These are phyloP conservation scores for Salix dunnii DNA, from an alignment of 345 rosid species.

Conservation along the genomic window DNA sequence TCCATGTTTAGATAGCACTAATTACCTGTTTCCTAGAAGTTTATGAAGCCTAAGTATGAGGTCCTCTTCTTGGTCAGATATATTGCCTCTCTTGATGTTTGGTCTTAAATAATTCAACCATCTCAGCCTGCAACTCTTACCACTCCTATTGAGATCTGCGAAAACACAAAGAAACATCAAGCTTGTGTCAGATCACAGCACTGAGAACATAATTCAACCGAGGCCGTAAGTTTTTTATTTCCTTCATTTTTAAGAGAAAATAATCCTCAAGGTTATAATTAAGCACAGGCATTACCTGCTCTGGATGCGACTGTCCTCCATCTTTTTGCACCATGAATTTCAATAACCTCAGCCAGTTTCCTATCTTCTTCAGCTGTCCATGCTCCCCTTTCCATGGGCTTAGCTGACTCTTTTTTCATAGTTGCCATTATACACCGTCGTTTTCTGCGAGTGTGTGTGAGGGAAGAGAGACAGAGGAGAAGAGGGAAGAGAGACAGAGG, in stretches of 20 bases:
- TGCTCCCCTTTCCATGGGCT: constrained; percentile 39
- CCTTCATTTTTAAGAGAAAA: not conserved
- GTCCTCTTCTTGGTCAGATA: constrained; percentile 71
- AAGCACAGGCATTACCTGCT: constrained; percentile 37
- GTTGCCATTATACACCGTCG: constrained; percentile 7
- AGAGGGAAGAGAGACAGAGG: too few relatives aligned
- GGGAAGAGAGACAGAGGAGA: not conserved
- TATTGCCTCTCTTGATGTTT: constrained; percentile 72
- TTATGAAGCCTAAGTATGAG: constrained; percentile 71
- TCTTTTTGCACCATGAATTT: constrained; percentile 51
- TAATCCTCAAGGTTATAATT: not conserved
- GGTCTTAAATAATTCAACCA: constrained; percentile 79
- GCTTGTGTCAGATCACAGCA: too few relatives aligned
- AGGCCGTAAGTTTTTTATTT: not conserved
- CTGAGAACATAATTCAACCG: not conserved
- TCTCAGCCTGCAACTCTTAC: constrained; percentile 71
- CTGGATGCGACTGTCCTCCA: constrained; percentile 57
- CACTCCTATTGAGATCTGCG: constrained; percentile 55
- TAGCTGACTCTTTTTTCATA: not conserved
- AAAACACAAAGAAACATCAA: not conserved
- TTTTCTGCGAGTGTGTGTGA: not conserved
- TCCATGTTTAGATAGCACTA: not conserved
- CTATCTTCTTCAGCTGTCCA: constrained; percentile 67
- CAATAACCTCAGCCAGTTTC: constrained; percentile 53
- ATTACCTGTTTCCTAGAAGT: constrained; percentile 64